Evolutionary conservation across 257 asterid genomes (phyloP).

Genomic region (Solanum chmielewskii): DNA sequence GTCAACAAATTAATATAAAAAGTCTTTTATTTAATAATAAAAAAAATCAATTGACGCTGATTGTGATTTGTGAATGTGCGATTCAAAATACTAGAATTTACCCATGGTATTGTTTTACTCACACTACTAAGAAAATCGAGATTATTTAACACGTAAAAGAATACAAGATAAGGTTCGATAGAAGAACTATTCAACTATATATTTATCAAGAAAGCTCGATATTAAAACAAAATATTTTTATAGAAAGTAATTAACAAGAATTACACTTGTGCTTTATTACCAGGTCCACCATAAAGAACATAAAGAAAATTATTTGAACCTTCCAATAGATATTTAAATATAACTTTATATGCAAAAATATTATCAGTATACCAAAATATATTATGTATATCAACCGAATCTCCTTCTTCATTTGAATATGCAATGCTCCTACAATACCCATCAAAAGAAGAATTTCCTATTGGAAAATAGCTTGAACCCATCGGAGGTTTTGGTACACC

Average conservation of each 20-base stretch:
- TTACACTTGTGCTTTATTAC: neutral
- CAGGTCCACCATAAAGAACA: neutral
- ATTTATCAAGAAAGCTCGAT: neutral
- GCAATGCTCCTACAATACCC: neutral
- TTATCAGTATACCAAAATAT: neutral
- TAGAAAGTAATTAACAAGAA: neutral
- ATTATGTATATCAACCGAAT: neutral
- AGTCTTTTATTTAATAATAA: too few species aligned
- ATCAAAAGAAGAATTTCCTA: neutral
- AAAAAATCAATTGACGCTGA: too few species aligned
- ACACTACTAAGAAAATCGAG: neutral
- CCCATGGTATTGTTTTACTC: too few species aligned
- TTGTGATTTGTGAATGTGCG: neutral
- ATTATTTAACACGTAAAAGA: neutral
- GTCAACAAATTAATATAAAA: neutral
- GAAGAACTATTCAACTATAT: neutral
- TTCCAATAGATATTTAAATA: neutral
- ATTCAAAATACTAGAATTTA: neutral
- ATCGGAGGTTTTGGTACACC: neutral
- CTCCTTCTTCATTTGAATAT: neutral
- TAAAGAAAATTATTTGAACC: neutral
- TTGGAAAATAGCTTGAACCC: neutral
- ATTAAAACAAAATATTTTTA: neutral
- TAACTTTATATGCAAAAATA: neutral
- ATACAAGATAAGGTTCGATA: neutral